Evolutionary conservation across 345 rosid species (phyloP).

Genomic region (sweet orange (Citrus sinensis)): DNA sequence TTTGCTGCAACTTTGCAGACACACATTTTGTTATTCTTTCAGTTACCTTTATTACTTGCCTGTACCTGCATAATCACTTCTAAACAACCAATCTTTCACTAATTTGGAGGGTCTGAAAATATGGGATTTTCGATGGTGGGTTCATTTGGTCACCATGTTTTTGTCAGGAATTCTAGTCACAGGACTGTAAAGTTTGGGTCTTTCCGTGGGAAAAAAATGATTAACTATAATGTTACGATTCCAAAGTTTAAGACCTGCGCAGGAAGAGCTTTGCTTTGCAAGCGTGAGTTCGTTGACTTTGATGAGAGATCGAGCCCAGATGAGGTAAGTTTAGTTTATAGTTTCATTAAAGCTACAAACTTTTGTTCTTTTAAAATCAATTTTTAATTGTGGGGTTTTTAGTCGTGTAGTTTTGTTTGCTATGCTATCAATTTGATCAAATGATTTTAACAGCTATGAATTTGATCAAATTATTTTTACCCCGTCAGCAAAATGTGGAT

Average conservation of each 20-base stretch:
- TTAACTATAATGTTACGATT: constrained; percentile 18
- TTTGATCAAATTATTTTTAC: not conserved
- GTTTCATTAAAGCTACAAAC: not conserved
- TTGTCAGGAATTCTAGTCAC: constrained; percentile 15
- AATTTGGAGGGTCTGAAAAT: constrained; percentile 15
- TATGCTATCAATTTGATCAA: not conserved
- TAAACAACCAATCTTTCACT: no score
- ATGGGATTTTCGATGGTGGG: constrained; percentile 45
- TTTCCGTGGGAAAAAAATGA: constrained; percentile 22
- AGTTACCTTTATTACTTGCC: not conserved
- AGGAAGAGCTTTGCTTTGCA: constrained; percentile 32
- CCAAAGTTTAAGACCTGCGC: constrained; percentile 15
- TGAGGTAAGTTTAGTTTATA: constrained; percentile 44
- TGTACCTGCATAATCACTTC: not conserved
- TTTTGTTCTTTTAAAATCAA: not conserved
- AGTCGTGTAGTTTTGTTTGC: not conserved
- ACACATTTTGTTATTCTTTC: not conserved
- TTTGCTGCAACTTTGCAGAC: not conserved
- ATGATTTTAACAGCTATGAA: not conserved
- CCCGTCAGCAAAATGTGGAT: not conserved
- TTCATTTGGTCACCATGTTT: constrained; percentile 33
- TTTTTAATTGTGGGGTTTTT: not conserved
- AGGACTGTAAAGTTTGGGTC: constrained; percentile 25
- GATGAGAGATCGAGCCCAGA: constrained; percentile 74
- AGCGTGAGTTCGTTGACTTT: constrained; percentile 36